Percentiles rank a stretch among this genome's conserved stretches.
Conservation (phyloP, 768 basidiomycete species). For the Exidia glandulosa region DNA sequence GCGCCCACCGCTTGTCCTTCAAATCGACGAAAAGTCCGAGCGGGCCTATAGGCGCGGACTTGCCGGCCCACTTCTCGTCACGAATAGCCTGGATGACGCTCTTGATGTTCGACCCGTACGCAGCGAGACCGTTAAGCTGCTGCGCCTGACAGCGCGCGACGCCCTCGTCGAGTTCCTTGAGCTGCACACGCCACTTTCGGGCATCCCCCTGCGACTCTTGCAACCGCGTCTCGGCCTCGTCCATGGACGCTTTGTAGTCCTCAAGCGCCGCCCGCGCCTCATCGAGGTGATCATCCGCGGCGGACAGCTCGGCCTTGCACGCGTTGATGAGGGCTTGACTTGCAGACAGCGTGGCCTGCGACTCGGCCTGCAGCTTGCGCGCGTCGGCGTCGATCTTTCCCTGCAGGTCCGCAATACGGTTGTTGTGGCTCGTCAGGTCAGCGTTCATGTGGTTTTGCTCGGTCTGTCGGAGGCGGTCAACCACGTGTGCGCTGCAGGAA, state of each 20-base stretch:
- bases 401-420: conserved; percentile 52
- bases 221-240: not conserved
- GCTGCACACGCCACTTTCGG: conserved; percentile 8
- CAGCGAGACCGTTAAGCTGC: conserved; percentile 45
- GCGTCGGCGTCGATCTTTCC: conserved; percentile 49
- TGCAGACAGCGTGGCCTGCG: not conserved
- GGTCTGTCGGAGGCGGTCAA: too few species aligned
- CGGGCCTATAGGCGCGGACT: conserved; percentile 58
- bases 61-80: conserved; percentile 48
- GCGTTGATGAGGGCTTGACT: not conserved
- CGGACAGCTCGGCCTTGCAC: not conserved
- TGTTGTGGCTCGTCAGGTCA: not conserved
- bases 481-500: too few species aligned
- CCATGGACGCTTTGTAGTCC: not conserved
- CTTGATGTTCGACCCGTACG: conserved; percentile 56
- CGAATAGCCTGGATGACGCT: conserved; percentile 42
- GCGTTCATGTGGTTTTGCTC: not conserved
- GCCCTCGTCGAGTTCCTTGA: conserved; percentile 32
- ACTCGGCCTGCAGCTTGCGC: not conserved
- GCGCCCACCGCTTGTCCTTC: conserved; percentile 57
- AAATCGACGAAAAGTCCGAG: conserved; percentile 71
- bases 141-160: conserved; percentile 38
- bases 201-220: not conserved
- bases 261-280: not conserved
- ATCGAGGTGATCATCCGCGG: not conserved